Evolutionary conservation across 441 rosid species (phyloP).

Genomic region (Populus hybrid): DNA sequence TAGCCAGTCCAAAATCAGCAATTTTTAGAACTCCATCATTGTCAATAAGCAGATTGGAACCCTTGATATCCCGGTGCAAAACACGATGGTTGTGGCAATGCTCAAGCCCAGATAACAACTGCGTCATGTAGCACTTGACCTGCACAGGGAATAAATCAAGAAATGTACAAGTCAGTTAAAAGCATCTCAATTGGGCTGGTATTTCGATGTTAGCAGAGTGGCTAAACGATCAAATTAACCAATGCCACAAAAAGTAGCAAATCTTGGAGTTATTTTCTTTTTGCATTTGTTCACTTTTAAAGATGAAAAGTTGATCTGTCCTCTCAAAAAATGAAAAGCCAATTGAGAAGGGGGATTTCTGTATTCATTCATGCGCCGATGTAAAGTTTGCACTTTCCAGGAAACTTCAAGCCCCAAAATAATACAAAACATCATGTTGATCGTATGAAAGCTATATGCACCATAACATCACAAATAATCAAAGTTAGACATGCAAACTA

Average conservation of each 20-base stretch:
- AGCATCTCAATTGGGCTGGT: neutral
- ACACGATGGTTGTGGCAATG: conserved; percentile 85
- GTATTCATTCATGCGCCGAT: conserved; percentile 2
- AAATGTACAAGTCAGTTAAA: conserved; percentile 6
- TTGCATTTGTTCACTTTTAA: neutral
- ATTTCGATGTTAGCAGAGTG: neutral
- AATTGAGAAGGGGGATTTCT: neutral
- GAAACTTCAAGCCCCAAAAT: conserved; percentile 22
- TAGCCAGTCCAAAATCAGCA: conserved; percentile 36
- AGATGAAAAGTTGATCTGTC: neutral
- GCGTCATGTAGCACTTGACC: conserved; percentile 87
- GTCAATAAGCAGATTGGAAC: conserved; percentile 79
- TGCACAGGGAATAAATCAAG: conserved; percentile 20
- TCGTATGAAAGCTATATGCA: conserved; percentile 18
- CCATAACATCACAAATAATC: conserved; percentile 7
- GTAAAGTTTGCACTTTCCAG: conserved; percentile 15
- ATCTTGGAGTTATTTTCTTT: neutral
- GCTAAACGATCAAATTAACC: neutral
- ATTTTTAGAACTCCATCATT: conserved; percentile 58
- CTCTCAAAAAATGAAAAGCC: neutral
- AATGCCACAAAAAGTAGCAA: neutral
- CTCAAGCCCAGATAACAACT: conserved; percentile 76
- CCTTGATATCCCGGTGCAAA: conserved; percentile 87
- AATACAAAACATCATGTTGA: conserved; percentile 13
- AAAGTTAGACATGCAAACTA: neutral